Evolutionary conservation across 2,329 filamentous ascomycete genomes (phyloP).

Genomic region (Geosmithia flava): DNA sequence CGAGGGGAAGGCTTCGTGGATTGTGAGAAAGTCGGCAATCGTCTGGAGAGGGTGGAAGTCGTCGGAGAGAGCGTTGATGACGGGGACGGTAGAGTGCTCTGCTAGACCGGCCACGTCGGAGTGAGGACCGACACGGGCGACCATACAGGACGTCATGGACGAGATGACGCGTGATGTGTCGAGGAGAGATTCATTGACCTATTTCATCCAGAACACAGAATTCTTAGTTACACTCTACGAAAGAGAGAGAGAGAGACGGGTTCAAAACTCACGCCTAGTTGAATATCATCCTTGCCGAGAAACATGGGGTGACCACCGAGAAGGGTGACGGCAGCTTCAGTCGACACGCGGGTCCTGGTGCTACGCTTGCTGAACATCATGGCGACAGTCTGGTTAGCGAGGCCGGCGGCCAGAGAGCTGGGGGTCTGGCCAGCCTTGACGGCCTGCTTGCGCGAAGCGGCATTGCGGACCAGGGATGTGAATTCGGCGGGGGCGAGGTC

Average conservation of each 20-base stretch:
- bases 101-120: conserved; percentile 62
- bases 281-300: conserved; percentile 88
- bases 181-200: conserved; percentile 89
- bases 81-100: conserved; percentile 61
- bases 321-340: conserved; percentile 77
- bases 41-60: conserved; percentile 90
- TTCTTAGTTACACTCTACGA: no score
- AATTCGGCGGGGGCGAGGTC: conserved; percentile 76
- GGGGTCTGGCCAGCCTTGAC: conserved; percentile 56
- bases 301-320: conserved; percentile 96
- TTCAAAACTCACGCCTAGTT: conserved; percentile 58
- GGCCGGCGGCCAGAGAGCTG: conserved; percentile 41
- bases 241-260: neutral
- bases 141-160: conserved; percentile 80
- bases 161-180: conserved; percentile 89
- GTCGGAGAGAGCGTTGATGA: conserved; percentile 81
- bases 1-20: conserved; percentile 63
- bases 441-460: conserved; percentile 59
- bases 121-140: conserved; percentile 67
- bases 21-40: conserved; percentile 86
- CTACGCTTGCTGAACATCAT: conserved; percentile 97
- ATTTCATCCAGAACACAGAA: neutral
- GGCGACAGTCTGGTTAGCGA: conserved; percentile 72
- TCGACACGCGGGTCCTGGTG: conserved; percentile 86
- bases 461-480: conserved; percentile 71